phyloP scores from a whole-genome alignment of 805 yeast genomes.

The Wickerhamiella sergipiensis region DNA sequence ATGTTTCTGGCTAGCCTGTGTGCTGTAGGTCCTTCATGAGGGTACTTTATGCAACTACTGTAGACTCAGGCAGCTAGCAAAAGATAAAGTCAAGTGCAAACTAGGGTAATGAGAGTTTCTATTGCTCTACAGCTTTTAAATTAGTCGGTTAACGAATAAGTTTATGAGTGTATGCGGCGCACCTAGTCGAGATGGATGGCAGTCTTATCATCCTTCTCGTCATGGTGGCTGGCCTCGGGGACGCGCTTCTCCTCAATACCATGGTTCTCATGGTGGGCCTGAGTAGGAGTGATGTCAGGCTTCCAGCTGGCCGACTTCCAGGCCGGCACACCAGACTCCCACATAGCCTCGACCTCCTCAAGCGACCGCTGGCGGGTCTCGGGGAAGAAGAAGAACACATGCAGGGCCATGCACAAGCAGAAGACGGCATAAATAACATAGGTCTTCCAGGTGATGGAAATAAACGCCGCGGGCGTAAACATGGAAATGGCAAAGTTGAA shows the following conservation, averaged over 20 bases:
- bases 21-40: too few species aligned
- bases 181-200: neutral
- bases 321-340: conserved; percentile 23
- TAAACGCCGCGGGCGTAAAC: conserved; percentile 58
- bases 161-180: neutral
- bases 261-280: neutral
- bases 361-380: conserved; percentile 57
- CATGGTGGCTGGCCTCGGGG: conserved; percentile 4
- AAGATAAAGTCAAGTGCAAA: too few species aligned
- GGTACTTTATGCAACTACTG: too few species aligned
- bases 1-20: neutral
- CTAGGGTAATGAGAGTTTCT: neutral
- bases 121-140: neutral
- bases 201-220: conserved; percentile 7
- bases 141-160: neutral
- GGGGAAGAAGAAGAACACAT: conserved; percentile 41
- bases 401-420: conserved; percentile 40
- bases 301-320: conserved; percentile 7
- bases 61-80: too few species aligned
- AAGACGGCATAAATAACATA: conserved; percentile 66
- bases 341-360: conserved; percentile 55
- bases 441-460: conserved; percentile 55
- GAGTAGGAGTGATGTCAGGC: conserved; percentile 6
- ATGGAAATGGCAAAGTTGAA: conserved; percentile 67
- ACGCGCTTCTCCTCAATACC: conserved; percentile 3